phyloP scores from a whole-genome alignment of 2,329 filamentous ascomycete species.

The Pestalotiopsis sp. region DNA sequence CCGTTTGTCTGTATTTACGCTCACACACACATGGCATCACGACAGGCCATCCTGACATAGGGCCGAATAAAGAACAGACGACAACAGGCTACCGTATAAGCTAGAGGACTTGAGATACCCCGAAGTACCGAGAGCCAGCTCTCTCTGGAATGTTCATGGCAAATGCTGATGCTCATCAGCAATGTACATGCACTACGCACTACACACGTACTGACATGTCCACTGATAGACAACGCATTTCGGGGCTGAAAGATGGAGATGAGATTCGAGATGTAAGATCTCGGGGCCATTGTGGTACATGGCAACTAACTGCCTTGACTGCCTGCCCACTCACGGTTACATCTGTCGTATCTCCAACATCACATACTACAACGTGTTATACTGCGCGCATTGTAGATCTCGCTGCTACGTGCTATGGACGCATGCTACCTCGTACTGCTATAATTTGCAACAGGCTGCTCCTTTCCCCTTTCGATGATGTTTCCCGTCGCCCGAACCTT shows the following conservation, averaged over 20 bases:
- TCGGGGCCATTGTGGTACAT: not conserved
- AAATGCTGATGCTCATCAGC: not conserved
- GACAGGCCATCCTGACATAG: constrained; percentile 4
- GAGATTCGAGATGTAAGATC: not conserved
- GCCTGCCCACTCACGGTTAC: too few relatives aligned
- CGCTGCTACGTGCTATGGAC: not conserved
- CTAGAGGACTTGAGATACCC: not conserved
- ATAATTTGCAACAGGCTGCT: not conserved
- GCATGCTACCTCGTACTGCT: not conserved
- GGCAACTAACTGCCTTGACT: too few relatives aligned
- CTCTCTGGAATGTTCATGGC: not conserved
- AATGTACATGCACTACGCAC: not conserved
- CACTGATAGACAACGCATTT: not conserved
- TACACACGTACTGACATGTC: not conserved
- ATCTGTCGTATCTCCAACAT: too few relatives aligned
- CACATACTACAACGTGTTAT: not conserved
- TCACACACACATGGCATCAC: not conserved
- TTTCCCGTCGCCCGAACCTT: constrained; percentile 2
- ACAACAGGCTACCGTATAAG: not conserved
- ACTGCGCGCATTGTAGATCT: not conserved
- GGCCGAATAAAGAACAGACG: not conserved
- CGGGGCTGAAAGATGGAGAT: not conserved
- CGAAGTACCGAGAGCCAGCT: constrained; percentile 1
- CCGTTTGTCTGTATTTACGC: not conserved
- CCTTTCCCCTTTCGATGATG: constrained; percentile 1